Base-by-base conservation (phyloP, 495 filamentous ascomycete genomes). In the Sporormia fimetaria region DNA sequence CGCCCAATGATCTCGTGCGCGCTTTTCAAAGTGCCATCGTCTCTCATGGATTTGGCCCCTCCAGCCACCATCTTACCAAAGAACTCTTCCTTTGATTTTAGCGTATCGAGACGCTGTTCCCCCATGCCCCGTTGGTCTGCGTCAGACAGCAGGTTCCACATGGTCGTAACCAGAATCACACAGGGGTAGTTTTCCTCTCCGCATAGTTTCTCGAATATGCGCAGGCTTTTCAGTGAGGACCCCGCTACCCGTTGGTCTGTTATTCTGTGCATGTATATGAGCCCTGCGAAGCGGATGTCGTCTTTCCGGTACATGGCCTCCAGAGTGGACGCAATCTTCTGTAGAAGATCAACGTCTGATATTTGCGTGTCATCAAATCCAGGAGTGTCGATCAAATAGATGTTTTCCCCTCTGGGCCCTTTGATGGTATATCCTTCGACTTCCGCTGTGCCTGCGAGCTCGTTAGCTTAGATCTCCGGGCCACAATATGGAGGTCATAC, bases 201-300 rank as follows among this genome's bases (percentile, higher is more conserved):
- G 20, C 56, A 58, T 0, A 68, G 47, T 7, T 57, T 55, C 12
- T 46, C 42, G 37, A 68, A 63, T 4, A 67, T 46, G 0, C 56
- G 39, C 6, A 68, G 44, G 10, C 47, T 54, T 15, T 44, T 53
- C 7, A 51, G 16, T 0, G 51, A 46, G 0, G 57, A 56, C 1
- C 61, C 58, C 16, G 33, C 29, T 49, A 67, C 61, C 4, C 61
- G 48, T 1, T 41, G 26, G 17, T 65, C 55, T 3, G 59, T 60
- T 9, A 69, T 67, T 16, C 51, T 41, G 28, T 66, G 62, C 10
- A 69, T 39, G 34, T 62, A 69, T 12, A 68, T 41, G 3, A 69
- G 46, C 0, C 66, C 66, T 21, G 34, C 54, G 5, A 66, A 47
- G 1, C 39, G 44, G 16, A 57, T 11, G 11, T 10, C n/a, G 1